Evolutionary conservation across 495 filamentous ascomycete genomes (phyloP), one percentile per base, ranked within the genome.

Genomic region (Neurospora discreta): DNA sequence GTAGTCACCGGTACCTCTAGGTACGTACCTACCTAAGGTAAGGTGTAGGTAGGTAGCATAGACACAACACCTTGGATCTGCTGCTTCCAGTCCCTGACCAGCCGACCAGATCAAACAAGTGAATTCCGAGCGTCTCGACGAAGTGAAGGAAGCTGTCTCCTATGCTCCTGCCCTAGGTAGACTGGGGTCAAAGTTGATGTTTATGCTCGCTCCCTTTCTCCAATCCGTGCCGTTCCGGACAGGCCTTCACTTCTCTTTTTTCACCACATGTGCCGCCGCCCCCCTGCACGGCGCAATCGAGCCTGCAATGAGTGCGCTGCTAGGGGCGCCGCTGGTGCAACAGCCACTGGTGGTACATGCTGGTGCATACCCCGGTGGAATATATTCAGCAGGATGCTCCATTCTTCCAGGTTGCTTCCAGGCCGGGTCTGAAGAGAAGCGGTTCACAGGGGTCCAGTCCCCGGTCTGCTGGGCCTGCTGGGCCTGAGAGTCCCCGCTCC

Each of bases 401-500:
- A 9, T 26, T 23, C 52, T 60, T 36, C 33, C 33, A 36, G 33
- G 33, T 60, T 26, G 52, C 52, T 60, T 33, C 52, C 52, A 65
- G 52, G 52, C 52, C 52, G 23, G 52, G 23, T 23, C 52, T 60
- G 52, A 30, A 60, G 52, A 23, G 30, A 13, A 60, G 52, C 52
- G 26, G 26, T 33, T 26, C 52, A 65, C 52, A 65, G 52, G 26
- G 52, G 26, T 30, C 52, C 52, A 33, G 52, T 65, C 52, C 52
- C 52, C 33, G 52, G 39, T 73, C 72, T 74, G 73, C 69, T 72
- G 65, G 70, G 68, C 68, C 68, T 30, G 71, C 69, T 43, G 68
- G 71, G 73, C 43, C 70, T 70, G 75, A 76, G 15, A 72, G 69
- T 36, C 69, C 44, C 71, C 74, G 73, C 73, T 69, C 72, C 76